Percentiles rank a stretch among this genome's conserved stretches.
These are phyloP conservation scores for Elaeagnus macrophylla DNA, from an alignment of 306 rosid genomes.

Conservation along the genomic window DNA sequence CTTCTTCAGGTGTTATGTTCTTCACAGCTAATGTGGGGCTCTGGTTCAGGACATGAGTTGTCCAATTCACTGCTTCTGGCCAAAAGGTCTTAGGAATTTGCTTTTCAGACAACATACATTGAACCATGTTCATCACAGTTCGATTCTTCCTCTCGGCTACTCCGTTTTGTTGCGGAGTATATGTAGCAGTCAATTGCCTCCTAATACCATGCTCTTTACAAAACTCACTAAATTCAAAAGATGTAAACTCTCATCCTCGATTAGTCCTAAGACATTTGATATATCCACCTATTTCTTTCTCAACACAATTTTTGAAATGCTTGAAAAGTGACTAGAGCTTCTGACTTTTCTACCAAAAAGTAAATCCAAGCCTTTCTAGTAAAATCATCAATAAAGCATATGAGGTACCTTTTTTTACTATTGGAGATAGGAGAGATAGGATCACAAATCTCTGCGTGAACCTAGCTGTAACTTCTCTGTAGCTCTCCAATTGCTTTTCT, in stretches of 20 bases:
- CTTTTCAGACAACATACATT: neutral
- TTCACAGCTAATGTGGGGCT: neutral
- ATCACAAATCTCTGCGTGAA: neutral
- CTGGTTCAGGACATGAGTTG: neutral
- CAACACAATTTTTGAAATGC: too few species aligned
- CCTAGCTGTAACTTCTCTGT: neutral
- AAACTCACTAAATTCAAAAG: neutral
- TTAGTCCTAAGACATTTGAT: neutral
- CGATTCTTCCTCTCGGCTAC: neutral
- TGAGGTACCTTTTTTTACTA: too few species aligned
- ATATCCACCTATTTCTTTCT: neutral
- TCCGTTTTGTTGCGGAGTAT: conserved; percentile 6
- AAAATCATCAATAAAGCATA: too few species aligned
- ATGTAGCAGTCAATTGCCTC: neutral
- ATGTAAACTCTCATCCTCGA: neutral
- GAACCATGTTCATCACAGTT: neutral
- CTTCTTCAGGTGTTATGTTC: neutral
- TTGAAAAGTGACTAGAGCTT: too few species aligned
- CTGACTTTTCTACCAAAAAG: neutral
- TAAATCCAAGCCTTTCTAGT: too few species aligned
- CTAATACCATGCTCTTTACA: too few species aligned
- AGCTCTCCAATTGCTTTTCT: neutral
- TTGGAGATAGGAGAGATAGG: neutral
- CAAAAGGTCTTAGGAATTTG: neutral
- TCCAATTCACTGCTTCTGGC: neutral